phyloP scores from a whole-genome alignment of 495 filamentous ascomycete genomes.

The Pseudoneurospora amorphoporcata region DNA sequence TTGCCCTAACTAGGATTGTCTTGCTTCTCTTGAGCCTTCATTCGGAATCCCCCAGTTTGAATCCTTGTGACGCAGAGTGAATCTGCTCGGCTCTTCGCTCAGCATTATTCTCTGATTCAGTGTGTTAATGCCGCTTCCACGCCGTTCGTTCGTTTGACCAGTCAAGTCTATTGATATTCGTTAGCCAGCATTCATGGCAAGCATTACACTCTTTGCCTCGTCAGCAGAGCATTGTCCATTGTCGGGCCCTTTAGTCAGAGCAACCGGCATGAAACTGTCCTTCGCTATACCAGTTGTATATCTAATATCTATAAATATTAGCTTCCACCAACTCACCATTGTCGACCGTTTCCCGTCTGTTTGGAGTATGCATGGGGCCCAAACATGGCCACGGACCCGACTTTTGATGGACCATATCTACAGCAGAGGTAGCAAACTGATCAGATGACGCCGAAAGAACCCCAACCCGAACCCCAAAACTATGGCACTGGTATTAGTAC shows the following conservation, averaged over 20 bases:
- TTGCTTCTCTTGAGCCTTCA: not conserved
- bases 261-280: not conserved
- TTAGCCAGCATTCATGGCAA: not conserved
- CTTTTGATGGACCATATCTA: not conserved
- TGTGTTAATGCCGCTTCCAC: not conserved
- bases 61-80: not conserved
- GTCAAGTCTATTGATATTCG: not conserved
- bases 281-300: not conserved
- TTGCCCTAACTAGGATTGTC: not conserved
- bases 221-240: not conserved
- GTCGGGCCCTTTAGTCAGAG: not conserved
- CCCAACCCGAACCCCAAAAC: not conserved
- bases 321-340: not conserved
- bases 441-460: not conserved
- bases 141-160: not conserved
- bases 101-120: not conserved
- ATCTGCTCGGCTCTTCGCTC: not conserved
- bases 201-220: not conserved
- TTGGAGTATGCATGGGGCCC: not conserved
- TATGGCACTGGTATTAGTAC: not conserved
- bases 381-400: not conserved
- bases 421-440: not conserved
- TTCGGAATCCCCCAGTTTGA: not conserved
- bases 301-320: not conserved
- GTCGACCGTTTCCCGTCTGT: not conserved